These are phyloP conservation scores for Cercospora brassicicola DNA, from an alignment of 2,329 filamentous ascomycete genomes.

Conservation along the genomic window DNA sequence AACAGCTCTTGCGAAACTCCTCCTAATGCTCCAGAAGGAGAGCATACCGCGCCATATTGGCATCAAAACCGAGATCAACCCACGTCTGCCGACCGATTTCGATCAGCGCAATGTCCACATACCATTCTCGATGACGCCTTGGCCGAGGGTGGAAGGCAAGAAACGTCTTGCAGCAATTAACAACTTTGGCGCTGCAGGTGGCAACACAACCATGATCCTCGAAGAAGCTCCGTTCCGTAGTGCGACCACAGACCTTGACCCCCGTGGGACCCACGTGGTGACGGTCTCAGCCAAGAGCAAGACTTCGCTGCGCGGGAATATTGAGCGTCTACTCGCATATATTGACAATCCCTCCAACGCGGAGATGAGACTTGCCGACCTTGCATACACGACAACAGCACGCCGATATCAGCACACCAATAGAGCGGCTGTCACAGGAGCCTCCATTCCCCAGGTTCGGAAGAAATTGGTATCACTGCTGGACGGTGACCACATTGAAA, in stretches of 20 bases:
- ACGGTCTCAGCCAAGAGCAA: conserved; percentile 59
- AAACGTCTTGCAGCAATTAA: conserved; percentile 55
- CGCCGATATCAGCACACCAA: conserved; percentile 53
- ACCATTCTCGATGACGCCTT: conserved; percentile 49
- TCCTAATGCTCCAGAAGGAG: conserved; percentile 65
- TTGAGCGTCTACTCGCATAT: conserved; percentile 56
- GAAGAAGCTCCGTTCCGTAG: conserved; percentile 57
- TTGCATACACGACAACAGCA: conserved; percentile 69
- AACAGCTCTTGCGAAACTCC: conserved; percentile 62
- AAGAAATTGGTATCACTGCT: conserved; percentile 10
- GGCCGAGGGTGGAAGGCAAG: conserved; percentile 33
- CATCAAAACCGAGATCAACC: conserved; percentile 66
- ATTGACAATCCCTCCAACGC: conserved; percentile 53
- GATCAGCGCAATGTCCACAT: conserved; percentile 60
- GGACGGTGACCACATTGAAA: conserved; percentile 17
- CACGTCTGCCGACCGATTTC: conserved; percentile 59
- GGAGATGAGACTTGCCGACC: conserved; percentile 49
- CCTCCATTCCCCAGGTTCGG: not conserved
- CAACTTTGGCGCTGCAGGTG: conserved; percentile 70
- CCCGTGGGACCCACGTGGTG: conserved; percentile 58
- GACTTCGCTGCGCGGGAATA: conserved; percentile 54
- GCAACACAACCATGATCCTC: conserved; percentile 68
- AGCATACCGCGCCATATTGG: conserved; percentile 66
- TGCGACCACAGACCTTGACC: conserved; percentile 45
- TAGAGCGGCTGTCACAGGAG: conserved; percentile 36